Conservation (phyloP, 257 asterid genomes). For the Penstemon newberryi region DNA sequence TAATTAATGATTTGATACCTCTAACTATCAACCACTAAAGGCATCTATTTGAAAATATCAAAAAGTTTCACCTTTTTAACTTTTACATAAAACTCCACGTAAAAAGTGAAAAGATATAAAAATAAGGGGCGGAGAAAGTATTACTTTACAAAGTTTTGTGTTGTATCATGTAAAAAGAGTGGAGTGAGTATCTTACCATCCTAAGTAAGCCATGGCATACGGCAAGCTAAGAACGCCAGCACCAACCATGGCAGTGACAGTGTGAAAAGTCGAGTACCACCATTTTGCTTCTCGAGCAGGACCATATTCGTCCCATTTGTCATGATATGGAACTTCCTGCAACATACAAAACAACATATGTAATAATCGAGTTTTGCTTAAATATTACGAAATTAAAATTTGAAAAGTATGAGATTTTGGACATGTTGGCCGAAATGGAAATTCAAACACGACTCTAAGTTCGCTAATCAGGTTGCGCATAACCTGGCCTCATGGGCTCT, state of each 20-base stretch:
- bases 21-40: no score
- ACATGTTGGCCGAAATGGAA: background rate
- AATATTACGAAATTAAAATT: background rate
- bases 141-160: no score
- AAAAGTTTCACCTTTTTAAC: no score
- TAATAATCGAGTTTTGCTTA: background rate
- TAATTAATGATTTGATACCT: no score
- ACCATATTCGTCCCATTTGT: slow-evolving; percentile 31
- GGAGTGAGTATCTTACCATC: slow-evolving; percentile 33
- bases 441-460: no score
- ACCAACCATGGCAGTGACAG: slow-evolving; percentile 36
- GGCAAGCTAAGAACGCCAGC: slow-evolving; percentile 32
- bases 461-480: no score
- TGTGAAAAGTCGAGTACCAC: slow-evolving; percentile 51
- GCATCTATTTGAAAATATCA: no score
- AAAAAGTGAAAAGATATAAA: no score
- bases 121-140: background rate
- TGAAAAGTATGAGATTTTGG: background rate
- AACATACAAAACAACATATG: background rate
- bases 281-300: slow-evolving; percentile 44
- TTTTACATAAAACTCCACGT: no score
- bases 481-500: no score
- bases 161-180: no score
- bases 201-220: slow-evolving; percentile 51
- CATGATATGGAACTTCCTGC: slow-evolving; percentile 41